phyloP scores from a whole-genome alignment of 805 yeast species.

The Lipomyces spencermartinsiae region DNA sequence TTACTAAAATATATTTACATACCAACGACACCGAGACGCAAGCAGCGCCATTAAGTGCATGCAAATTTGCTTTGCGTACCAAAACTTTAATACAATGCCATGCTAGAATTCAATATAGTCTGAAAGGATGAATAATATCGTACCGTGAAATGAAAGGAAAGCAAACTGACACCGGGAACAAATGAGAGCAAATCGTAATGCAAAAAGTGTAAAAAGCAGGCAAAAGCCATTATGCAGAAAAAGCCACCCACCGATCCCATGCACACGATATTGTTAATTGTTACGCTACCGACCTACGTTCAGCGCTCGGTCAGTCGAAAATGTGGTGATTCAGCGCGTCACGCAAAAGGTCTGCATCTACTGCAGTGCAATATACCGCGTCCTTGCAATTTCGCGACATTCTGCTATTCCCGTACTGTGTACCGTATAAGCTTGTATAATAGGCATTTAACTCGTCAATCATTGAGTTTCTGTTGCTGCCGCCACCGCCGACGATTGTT shows the following conservation, averaged over 20 bases:
- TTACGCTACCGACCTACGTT: background rate
- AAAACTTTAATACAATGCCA: background rate
- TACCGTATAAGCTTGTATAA: slow-evolving; percentile 3
- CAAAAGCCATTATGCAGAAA: background rate
- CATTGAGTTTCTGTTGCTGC: slow-evolving; percentile 21
- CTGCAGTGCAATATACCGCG: slow-evolving; percentile 7
- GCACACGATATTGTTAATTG: background rate
- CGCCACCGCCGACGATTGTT: slow-evolving; percentile 12
- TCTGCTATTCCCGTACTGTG: background rate
- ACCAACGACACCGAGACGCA: background rate
- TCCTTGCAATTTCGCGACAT: slow-evolving; percentile 8
- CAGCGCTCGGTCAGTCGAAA: background rate
- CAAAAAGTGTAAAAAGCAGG: slow-evolving; percentile 1
- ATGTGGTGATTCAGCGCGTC: slow-evolving; percentile 20
- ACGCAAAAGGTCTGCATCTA: slow-evolving; percentile 14
- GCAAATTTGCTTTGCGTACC: background rate
- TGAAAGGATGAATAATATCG: background rate
- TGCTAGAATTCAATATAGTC: slow-evolving; percentile 3
- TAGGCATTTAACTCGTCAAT: slow-evolving; percentile 13
- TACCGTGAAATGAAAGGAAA: slow-evolving; percentile 1
- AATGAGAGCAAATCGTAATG: background rate
- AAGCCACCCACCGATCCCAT: background rate
- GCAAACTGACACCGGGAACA: background rate
- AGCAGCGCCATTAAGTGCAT: background rate
- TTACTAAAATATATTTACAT: background rate